Evolutionary conservation across 177 flowering plant species (phyloP), one percentile per base, ranked within the genome.

Genomic region (Vitis hybrid): DNA sequence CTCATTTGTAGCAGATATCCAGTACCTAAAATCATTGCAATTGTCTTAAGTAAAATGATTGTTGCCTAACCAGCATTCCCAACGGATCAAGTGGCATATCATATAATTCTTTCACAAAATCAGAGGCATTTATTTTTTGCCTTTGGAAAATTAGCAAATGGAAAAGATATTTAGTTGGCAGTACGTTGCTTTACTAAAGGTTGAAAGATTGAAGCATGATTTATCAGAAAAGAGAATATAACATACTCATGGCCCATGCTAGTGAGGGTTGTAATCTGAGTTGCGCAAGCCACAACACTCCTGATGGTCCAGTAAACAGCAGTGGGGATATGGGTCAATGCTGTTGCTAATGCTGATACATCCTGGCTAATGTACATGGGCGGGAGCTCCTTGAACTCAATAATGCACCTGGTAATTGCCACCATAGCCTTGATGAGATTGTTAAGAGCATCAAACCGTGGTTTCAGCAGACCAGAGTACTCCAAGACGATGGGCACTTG

Each of bases 371-470:
- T 78, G 74, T 86, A 82, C 23, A 6, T 8, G 0, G 77, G 1
- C 0, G 84, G 87, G 0, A 89, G 74, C 40, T 88, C 91, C 26
- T 74, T 78, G 72, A 88, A 82, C 65, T 79, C 77, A 9, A 84
- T 69, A 5, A 89, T 67, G 65, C 82, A 75, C 50, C 67, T 68
- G 10, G 86, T 84, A 52, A 85, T 77, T 1, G 78, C 80, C 57
- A 86, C 9, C 70, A 83, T 78, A 2, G 68, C 73, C 45, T 4
- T 64, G 56, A 86, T 74, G 40, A 89, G 81, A 18, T 77, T 72
- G 62, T 70, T 62, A 15, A 86, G 76, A 1, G 82, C 81, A 7
- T 80, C 82, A 17, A 86, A 78, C 64, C 70, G 66, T 3, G 84
- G 75, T 40, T 72, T 82, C 40, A 85, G 21, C 0, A 62, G 11